Evolutionary conservation across 164 flowering plant genomes (phyloP), one percentile per base, ranked within the genome.

Genomic region (Umbellularia californica): DNA sequence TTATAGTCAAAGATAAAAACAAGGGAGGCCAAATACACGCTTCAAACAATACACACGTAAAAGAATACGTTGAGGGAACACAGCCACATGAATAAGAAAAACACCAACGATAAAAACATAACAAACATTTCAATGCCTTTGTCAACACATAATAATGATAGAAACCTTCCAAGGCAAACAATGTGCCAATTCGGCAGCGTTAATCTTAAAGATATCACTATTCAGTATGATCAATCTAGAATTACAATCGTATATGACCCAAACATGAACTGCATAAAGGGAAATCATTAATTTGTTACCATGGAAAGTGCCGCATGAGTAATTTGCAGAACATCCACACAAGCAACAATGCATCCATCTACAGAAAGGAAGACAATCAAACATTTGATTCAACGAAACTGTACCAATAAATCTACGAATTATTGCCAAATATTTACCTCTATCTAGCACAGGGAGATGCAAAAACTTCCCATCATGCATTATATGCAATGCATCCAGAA

Each of bases 391-490:
- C 64, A 67, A 19, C 35, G 11, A 47, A 41, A 22, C 11, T 6
- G 20, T 63, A 3, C 23, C 0, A 23, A 28, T 41, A 76, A 71
- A 7, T 70, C 60, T 28, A 80, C 13, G 52, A 62, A 50, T 11
- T 35, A 28, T 30, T 30, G n/a, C 47, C 20, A 13, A 60, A 20
- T 24, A 14, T 83, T 77, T 70, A 92, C 98, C 99, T 84, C 73
- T 90, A 81, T 92, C 98, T 24, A 90, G 52, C 28, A 95, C 97
- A 65, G 99, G 99, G 84, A 95, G 94, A 81, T 95, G 97, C 35
- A 95, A 79, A 68, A 92, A 95, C 81, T 93, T 95, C 77, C 97
- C 99, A 80, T 95, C 96, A 80, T 89, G 99, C 99, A 95, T 95
- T 77, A 89, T 81, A 82, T 95, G 99, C 82, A 95, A 81, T 14